Evolutionary conservation across 176 grass and related monocot species (phyloP).

Genomic region (Rhipidocladum racemiflorum): DNA sequence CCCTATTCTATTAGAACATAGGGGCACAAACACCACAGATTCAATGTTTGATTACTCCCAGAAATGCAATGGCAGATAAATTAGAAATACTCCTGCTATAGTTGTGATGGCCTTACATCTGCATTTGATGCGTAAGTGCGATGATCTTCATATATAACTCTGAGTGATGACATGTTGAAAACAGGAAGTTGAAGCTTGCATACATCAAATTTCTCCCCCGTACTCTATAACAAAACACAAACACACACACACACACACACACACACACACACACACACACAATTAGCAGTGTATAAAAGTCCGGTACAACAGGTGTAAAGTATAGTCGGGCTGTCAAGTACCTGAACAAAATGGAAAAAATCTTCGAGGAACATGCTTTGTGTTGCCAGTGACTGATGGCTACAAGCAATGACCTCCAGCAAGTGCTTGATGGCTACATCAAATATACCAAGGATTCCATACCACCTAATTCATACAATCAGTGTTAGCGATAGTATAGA

Average conservation of each 20-base stretch:
- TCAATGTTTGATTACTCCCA: conserved; percentile 17
- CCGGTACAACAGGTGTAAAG: conserved; percentile 17
- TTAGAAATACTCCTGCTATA: conserved; percentile 19
- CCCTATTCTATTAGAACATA: neutral
- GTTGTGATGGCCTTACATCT: conserved; percentile 68
- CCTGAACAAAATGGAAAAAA: conserved; percentile 97
- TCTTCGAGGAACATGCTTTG: conserved; percentile 87
- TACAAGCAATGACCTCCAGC: conserved; percentile 89
- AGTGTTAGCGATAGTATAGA: conserved; percentile 26
- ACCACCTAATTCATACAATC: conserved; percentile 68
- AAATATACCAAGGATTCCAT: conserved; percentile 83
- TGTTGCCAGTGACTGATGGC: conserved; percentile 74
- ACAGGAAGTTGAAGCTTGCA: conserved; percentile 86
- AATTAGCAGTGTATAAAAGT: conserved; percentile 29
- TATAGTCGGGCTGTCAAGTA: conserved; percentile 21
- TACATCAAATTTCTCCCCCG: conserved; percentile 77
- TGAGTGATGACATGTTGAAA: conserved; percentile 81
- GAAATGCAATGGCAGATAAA: conserved; percentile 18
- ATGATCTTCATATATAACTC: conserved; percentile 88
- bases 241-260: neutral
- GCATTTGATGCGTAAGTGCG: conserved; percentile 82
- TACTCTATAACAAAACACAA: conserved; percentile 47
- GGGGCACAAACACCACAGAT: neutral
- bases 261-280: neutral
- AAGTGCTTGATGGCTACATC: conserved; percentile 93